These are phyloP conservation scores for Wickerhamomyces bisporus DNA, from an alignment of 805 yeast genomes.

Conservation along the genomic window DNA sequence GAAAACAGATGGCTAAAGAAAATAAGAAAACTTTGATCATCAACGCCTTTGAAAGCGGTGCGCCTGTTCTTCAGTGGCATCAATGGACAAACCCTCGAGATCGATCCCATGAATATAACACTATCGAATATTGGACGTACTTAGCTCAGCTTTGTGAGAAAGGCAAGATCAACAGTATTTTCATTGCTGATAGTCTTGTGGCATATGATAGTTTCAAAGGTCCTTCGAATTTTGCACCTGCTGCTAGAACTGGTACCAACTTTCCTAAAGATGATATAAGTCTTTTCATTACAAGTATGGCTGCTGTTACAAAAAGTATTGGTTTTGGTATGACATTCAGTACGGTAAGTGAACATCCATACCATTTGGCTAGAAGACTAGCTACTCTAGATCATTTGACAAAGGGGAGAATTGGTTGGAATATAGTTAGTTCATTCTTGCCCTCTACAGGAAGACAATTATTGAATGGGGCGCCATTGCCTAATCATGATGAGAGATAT, in stretches of 20 bases:
- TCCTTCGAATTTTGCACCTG: too few species aligned
- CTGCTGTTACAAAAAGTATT: conserved; percentile 25
- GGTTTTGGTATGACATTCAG: conserved; percentile 36
- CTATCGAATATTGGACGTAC: conserved; percentile 30
- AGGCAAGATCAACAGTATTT: conserved; percentile 31
- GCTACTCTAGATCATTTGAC: conserved; percentile 39
- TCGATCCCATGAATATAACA: conserved; percentile 4
- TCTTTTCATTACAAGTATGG: conserved; percentile 28
- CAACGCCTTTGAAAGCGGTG: conserved; percentile 12
- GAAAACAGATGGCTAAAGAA: conserved; percentile 1
- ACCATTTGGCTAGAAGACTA: conserved; percentile 36
- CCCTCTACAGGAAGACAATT: conserved; percentile 36
- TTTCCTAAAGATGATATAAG: conserved; percentile 29
- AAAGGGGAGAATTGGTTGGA: conserved; percentile 41
- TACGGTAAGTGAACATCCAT: conserved; percentile 38
- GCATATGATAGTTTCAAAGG: conserved; percentile 25
- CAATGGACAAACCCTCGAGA: conserved; percentile 8
- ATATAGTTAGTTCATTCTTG: conserved; percentile 37
- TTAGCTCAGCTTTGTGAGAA: conserved; percentile 30
- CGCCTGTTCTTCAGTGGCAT: conserved; percentile 10
- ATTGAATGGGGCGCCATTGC: conserved; percentile 30
- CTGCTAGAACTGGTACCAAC: too few species aligned
- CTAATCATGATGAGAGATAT: conserved; percentile 38
- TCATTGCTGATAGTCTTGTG: conserved; percentile 34
- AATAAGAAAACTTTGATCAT: conserved; percentile 7